Percentiles rank a stretch among this genome's conserved stretches.
phyloP scores from a whole-genome alignment of 305 asterid genomes.

The Solanum hybrid region DNA sequence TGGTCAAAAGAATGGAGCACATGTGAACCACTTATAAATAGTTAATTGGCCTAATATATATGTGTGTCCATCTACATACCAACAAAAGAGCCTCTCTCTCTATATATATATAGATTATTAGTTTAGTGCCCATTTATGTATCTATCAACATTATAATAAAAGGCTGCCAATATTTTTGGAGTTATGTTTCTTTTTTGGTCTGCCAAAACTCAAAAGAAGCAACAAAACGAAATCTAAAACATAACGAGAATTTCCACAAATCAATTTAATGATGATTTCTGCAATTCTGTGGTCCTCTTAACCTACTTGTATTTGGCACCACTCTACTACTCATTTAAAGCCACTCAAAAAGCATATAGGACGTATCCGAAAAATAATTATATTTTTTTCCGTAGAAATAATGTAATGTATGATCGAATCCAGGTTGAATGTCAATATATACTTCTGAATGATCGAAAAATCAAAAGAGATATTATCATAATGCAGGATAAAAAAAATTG shows the following conservation, averaged over 20 bases:
- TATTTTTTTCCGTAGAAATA: neutral
- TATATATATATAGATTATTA: neutral
- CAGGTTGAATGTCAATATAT: neutral
- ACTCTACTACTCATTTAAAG: neutral
- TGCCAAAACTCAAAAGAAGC: neutral
- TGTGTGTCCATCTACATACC: slow-evolving; percentile 6
- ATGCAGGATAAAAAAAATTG: neutral
- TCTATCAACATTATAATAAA: neutral
- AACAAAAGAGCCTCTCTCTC: slow-evolving; percentile 7
- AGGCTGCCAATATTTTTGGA: neutral
- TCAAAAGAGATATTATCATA: neutral
- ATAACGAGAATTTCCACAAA: neutral
- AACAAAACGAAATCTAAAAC: neutral
- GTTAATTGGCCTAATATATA: neutral
- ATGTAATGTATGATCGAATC: neutral
- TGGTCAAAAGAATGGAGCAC: slow-evolving; percentile 7
- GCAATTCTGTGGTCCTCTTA: neutral
- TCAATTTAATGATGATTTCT: neutral
- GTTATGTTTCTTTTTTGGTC: neutral
- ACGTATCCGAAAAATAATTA: neutral
- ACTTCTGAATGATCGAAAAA: neutral
- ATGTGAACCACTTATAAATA: slow-evolving; percentile 3
- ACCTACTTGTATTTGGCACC: neutral
- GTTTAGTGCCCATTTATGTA: neutral
- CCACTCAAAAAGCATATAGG: neutral